These are phyloP conservation scores for Pythium scleroteichum DNA, from an alignment of 352 stramenopile species.

Conservation along the genomic window DNA sequence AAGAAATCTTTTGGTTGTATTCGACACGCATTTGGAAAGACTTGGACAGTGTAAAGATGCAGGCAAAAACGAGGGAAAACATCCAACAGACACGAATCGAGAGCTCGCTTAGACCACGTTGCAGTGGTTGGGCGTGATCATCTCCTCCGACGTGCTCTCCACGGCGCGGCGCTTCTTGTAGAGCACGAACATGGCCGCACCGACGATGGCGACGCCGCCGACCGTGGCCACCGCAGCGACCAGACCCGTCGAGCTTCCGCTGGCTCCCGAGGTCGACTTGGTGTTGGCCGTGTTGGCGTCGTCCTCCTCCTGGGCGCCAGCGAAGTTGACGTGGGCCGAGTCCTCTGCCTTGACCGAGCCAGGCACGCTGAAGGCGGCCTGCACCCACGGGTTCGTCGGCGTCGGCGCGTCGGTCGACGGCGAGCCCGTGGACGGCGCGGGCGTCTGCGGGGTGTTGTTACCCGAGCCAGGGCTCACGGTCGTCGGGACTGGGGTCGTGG, in stretches of 20 bases:
- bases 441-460: background rate
- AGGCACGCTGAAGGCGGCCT: background rate
- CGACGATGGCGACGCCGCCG: constrained; percentile 18
- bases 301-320: constrained; percentile 7
- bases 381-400: constrained; percentile 8
- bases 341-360: background rate
- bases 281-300: constrained; percentile 5
- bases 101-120: constrained; percentile 16
- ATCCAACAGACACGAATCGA: constrained; percentile 4
- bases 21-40: background rate
- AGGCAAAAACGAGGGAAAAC: background rate
- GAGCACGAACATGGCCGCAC: constrained; percentile 16
- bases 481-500: background rate
- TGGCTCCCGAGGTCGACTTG: constrained; percentile 5
- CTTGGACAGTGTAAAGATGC: constrained; percentile 1
- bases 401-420: background rate
- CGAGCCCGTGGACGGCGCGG: too few species aligned
- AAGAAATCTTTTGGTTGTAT: constrained; percentile 1
- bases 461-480: background rate
- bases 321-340: constrained; percentile 9
- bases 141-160: background rate
- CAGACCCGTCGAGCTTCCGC: constrained; percentile 10
- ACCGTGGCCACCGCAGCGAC: constrained; percentile 18
- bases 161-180: constrained; percentile 19
- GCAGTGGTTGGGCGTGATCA: constrained; percentile 16